Conservation (phyloP, 2,329 filamentous ascomycete genomes). For the Alternaria postmessia region DNA sequence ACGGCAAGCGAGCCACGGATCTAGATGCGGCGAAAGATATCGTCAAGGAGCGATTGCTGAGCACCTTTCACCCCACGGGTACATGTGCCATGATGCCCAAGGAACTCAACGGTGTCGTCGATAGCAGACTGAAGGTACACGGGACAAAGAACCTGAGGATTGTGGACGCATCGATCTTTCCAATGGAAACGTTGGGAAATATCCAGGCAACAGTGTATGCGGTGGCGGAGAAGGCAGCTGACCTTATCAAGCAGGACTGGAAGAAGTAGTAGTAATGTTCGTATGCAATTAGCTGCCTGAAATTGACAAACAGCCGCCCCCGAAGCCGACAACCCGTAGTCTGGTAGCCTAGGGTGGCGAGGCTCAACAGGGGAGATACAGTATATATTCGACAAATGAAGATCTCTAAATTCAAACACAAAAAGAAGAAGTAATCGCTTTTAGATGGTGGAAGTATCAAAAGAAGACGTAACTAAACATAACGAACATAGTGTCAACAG, state of each 20-base stretch:
- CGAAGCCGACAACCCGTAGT: not conserved
- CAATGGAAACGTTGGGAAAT: slow-evolving; percentile 1
- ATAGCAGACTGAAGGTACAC: not conserved
- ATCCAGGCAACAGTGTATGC: slow-evolving; percentile 2
- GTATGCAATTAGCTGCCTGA: not conserved
- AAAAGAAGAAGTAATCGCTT: no score
- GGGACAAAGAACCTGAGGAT: slow-evolving; percentile 1
- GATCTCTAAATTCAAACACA: no score
- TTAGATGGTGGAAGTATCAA: no score
- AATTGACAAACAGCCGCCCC: not conserved
- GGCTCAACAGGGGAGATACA: no score
- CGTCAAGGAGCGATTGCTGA: not conserved
- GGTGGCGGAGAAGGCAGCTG: slow-evolving; percentile 1
- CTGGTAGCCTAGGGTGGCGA: not conserved
- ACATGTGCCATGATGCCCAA: not conserved
- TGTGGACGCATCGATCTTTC: slow-evolving; percentile 1
- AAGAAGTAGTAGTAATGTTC: not conserved
- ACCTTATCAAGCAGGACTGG: slow-evolving; percentile 1
- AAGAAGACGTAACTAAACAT: no score
- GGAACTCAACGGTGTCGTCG: not conserved
- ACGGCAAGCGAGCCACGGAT: not conserved
- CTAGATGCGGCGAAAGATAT: not conserved
- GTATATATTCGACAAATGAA: no score
- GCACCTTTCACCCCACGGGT: not conserved
- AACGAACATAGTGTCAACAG: no score